Evolutionary conservation across 169 alveolate species (phyloP), one percentile per base, ranked within the genome.

Genomic region (Plasmodium gonderi): DNA sequence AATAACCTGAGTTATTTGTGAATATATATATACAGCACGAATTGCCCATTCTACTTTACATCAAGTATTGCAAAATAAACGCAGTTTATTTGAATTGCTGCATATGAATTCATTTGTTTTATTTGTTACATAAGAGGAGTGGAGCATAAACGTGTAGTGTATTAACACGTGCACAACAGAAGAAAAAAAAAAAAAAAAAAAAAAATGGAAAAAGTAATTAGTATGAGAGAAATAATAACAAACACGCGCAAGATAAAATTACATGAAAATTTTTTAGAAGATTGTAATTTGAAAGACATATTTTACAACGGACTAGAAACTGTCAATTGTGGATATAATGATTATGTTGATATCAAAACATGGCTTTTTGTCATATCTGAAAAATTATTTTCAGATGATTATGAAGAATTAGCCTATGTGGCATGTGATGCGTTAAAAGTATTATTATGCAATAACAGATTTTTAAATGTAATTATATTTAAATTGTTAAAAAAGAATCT

Each of bases 381-480:
- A 87, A 87, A 87, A 76, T 54, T 87, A 42, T 87, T 87, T 87
- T 40, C 44, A 23, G 54, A 49, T 14, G 87, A 87, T 38, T 74
- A 33, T 75, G 90, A 87, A 33, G 93, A 87, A 87, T 26, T 87
- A 49, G 93, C 93, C 3, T 87, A 87, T 45, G 79, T 87, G 23
- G 93, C 93, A 9, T 87, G 93, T 78, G 93, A 87, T 67, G 93
- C 90, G 7, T 87, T 87, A 76, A 87, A 87, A 47, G 93, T 87
- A 23, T 51, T 87, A 26, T 23, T 87, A 29, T 87, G 93, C 79
- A 87, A 87, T 67, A 87, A 17, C 31, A 40, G 79, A 42, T 87
- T 75, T 51, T 76, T 87, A 77, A 51, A 87, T 87, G 85, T 76
- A 23, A 87, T 87, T 75, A 87, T 74, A 31, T 60, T 36, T 76